Conservation (phyloP, 495 filamentous ascomycete genomes). For the Talaromyces proteolyticus region DNA sequence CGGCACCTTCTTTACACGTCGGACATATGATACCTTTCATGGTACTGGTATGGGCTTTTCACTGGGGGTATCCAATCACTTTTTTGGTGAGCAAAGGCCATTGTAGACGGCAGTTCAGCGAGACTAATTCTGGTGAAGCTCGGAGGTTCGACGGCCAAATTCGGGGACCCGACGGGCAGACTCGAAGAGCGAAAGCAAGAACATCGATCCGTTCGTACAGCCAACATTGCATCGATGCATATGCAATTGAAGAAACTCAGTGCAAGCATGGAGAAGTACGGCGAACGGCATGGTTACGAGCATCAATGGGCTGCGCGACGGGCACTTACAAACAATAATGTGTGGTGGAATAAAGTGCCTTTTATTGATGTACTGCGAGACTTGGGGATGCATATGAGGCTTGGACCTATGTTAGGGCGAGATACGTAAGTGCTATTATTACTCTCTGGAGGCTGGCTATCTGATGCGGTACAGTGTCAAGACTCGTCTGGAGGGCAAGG, state of each 20-base stretch:
- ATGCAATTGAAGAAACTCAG: constrained; percentile 77
- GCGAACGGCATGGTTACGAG: constrained; percentile 52
- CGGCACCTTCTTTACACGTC: constrained; percentile 83
- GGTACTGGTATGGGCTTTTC: constrained; percentile 88
- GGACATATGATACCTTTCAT: constrained; percentile 93
- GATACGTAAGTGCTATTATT: constrained; percentile 64
- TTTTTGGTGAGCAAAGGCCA: constrained; percentile 47
- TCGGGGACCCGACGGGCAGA: constrained; percentile 85
- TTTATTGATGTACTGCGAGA: constrained; percentile 67
- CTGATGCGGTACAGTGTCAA: constrained; percentile 57
- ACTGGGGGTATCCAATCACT: constrained; percentile 70
- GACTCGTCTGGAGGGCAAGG: constrained; percentile 72
- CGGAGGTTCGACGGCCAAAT: constrained; percentile 76
- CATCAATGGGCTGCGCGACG: constrained; percentile 57
- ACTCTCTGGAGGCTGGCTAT: not conserved
- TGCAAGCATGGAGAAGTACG: constrained; percentile 59
- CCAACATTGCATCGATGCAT: constrained; percentile 71
- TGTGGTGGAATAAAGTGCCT: constrained; percentile 66
- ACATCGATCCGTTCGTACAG: constrained; percentile 47
- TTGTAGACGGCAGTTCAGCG: constrained; percentile 2
- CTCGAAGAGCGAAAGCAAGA: constrained; percentile 58
- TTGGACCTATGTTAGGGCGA: constrained; percentile 81
- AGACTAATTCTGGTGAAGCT: constrained; percentile 38
- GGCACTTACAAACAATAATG: constrained; percentile 68
- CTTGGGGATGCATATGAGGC: constrained; percentile 63